Evolutionary conservation across 2,329 filamentous ascomycete genomes (phyloP), one percentile per base, ranked within the genome.

Genomic region (Aureobasidium sp.): DNA sequence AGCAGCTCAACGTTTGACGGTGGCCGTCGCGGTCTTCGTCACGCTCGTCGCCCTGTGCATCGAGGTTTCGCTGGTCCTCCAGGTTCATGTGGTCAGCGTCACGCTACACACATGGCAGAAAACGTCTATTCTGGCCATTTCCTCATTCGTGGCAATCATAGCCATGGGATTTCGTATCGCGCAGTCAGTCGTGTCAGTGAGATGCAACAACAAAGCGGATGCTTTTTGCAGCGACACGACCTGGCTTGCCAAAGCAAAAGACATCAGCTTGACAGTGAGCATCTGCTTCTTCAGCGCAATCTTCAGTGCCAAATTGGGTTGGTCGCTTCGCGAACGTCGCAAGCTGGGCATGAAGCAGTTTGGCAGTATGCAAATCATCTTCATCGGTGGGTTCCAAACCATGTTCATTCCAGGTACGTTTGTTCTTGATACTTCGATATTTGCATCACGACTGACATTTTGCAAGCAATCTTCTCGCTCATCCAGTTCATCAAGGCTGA

Each of bases 381-480:
- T 86, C 70, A 80, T 87, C 67, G 86, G 87, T 80, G 82, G 84
- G 51, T 85, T 82, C 64, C 85, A 87, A 72, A 87, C 85, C 1
- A 78, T 89, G 77, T 68, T 85, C 37, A 76, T 88, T 64, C 86
- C 86, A 69, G 81, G 85, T 86, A 76, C 73, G 78, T 69, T n/a
- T 29, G n/a, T 3, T 50, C 41, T 39, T 8, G 5, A 29, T 25
- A 13, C 4, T 9, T 25, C 11, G 9, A 14, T 27, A 16, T n/a
- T 29, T 30, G 47, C 11, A 41, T 30, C 32, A 48, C 29, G 55
- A 51, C 60, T 54, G 63, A 67, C 55, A 65, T 39, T 13, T 10
- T 21, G 21, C 9, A 63, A 88, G 85, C 82, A 29, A 75, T 87
- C 64, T 85, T 88, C 70, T 80, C 82, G 1, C 76, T 82, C 51